These are phyloP conservation scores for Ilyonectria sp. DNA, from an alignment of 2,329 filamentous ascomycete species.

Conservation along the genomic window DNA sequence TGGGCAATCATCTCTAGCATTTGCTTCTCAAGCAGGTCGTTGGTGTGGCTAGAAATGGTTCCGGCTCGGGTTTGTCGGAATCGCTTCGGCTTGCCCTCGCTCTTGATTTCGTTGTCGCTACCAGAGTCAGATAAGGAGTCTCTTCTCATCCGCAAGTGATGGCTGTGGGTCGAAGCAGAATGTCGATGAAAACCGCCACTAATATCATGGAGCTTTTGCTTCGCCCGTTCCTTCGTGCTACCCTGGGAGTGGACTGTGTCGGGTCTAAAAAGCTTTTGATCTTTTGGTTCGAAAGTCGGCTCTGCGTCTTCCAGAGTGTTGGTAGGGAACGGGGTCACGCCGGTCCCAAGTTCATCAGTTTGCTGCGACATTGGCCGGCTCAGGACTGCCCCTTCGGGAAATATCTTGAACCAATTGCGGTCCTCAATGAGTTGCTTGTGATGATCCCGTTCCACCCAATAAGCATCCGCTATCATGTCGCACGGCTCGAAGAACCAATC, in stretches of 20 bases:
- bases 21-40: conserved; percentile 72
- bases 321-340: conserved; percentile 45
- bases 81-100: conserved; percentile 53
- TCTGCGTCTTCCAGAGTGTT: conserved; percentile 46
- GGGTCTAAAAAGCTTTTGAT: conserved; percentile 41
- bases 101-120: conserved; percentile 64
- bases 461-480: conserved; percentile 89
- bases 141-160: conserved; percentile 64
- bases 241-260: conserved; percentile 64
- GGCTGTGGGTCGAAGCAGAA: conserved; percentile 64
- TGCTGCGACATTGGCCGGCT: conserved; percentile 52
- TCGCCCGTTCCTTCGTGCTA: conserved; percentile 71
- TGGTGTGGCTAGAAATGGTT: conserved; percentile 64
- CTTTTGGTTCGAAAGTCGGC: conserved; percentile 38
- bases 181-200: conserved; percentile 69
- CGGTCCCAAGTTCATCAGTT: conserved; percentile 45
- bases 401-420: conserved; percentile 81
- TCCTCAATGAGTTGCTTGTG: conserved; percentile 89
- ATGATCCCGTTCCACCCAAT: conserved; percentile 88
- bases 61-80: conserved; percentile 54
- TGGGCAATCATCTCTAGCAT: conserved; percentile 73
- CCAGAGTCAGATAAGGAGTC: conserved; percentile 74
- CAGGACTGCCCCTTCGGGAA: conserved; percentile 60
- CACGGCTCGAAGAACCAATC: conserved; percentile 90
- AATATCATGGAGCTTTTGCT: conserved; percentile 71